Evolutionary conservation across 1,139 yeast genomes (phyloP), one percentile per base, ranked within the genome.

Genomic region (Tardiomyces blankii): DNA sequence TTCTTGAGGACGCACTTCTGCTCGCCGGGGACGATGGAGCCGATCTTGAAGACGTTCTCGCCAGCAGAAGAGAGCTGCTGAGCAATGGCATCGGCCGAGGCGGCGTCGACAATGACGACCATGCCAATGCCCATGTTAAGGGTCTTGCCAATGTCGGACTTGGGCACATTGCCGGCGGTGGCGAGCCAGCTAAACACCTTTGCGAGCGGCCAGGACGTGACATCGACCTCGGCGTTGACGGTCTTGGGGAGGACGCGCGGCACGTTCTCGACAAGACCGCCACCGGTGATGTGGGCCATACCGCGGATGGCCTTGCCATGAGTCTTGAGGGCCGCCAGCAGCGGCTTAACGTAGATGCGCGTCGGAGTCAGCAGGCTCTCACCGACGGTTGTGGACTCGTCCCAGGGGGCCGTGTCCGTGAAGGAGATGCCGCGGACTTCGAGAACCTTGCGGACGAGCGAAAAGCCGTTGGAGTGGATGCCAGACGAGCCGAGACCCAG

Each of bases 241-340:
- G 78, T 67, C 51, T 77, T 69, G 51, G 98, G 98, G 52, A 93
- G 72, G 25, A 95, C 93, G 63, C 99, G 80, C 46, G 99, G 99
- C 48, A 91, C 80, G 65, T 93, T 93, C 66, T 93, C 99, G 35
- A 91, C 82, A 44, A 93, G 74, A 49, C 99, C 99, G 60, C 99
- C 99, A 50, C 99, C 99, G 21, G 99, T 93, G 58, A 93, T 91
- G 63, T 93, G 95, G 5, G 98, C 96, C 63, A 93, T 74, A 50
- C 96, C 99, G 48, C 87, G 73, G 47, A 91, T 64, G 50, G 83
- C 70, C 60, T 82, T 70, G 8, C 46, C 46, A 12, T 43, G 47
- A 38, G 46, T 46, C 58, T 75, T 75, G 53, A 89, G 75, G 5
- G 86, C 78, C 47, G 86, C 83, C 54, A 91, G 73, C 49, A 91